phyloP scores from a whole-genome alignment of 1,284 basidiomycete genomes.

The Ceratobasidium papillatum region DNA sequence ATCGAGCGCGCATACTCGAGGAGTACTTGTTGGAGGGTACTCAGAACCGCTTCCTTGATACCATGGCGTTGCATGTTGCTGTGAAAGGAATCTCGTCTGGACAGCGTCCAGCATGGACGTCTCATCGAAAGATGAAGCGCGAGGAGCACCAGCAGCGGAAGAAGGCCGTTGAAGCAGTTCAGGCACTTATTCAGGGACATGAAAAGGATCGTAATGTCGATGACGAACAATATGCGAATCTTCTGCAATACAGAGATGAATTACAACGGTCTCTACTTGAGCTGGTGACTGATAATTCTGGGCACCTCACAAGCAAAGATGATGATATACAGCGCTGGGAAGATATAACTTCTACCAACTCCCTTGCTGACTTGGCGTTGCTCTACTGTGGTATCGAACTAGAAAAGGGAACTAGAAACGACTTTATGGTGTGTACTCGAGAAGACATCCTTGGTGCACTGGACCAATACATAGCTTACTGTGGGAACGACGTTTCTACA shows the following conservation, averaged over 20 bases:
- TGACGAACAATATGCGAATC: constrained; percentile 50
- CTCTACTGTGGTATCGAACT: constrained; percentile 87
- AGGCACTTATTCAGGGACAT: constrained; percentile 58
- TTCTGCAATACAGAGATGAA: constrained; percentile 50
- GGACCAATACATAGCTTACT: constrained; percentile 86
- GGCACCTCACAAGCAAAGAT: constrained; percentile 49
- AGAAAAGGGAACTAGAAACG: constrained; percentile 82
- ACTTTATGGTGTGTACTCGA: constrained; percentile 74
- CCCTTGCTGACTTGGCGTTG: constrained; percentile 89
- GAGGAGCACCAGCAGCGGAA: constrained; percentile 60
- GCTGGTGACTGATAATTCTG: constrained; percentile 53
- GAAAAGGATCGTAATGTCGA: constrained; percentile 55
- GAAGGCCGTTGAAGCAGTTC: constrained; percentile 67
- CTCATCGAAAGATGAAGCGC: constrained; percentile 74
- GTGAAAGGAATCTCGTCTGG: constrained; percentile 95
- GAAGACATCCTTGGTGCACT: constrained; percentile 74
- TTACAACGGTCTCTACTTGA: constrained; percentile 57
- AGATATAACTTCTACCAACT: constrained; percentile 91
- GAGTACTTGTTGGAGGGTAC: constrained; percentile 83
- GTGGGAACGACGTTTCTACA: constrained; percentile 82
- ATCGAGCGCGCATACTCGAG: constrained; percentile 83
- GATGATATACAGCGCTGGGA: constrained; percentile 79
- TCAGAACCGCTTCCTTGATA: constrained; percentile 88
- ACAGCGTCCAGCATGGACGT: constrained; percentile 93
- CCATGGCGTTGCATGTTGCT: constrained; percentile 94